These are phyloP conservation scores for Paraurostyla sp. DNA, from an alignment of 73 alveolate genomes.

Conservation along the genomic window DNA sequence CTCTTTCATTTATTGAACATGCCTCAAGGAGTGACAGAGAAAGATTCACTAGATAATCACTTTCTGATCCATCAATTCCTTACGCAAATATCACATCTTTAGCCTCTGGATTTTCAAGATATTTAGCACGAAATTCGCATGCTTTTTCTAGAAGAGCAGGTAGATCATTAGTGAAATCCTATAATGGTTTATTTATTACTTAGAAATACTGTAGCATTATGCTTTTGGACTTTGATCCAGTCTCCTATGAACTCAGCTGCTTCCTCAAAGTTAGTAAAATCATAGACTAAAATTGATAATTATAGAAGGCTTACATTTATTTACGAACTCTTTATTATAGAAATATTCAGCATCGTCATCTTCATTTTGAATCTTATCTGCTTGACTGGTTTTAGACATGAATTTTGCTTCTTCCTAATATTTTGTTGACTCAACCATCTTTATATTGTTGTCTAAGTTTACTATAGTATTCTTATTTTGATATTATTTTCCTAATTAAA, in stretches of 20 bases:
- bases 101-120: not conserved
- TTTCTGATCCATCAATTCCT: not conserved
- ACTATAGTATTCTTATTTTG: no score
- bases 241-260: constrained; percentile 40
- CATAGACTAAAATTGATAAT: not conserved
- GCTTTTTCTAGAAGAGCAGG: constrained; percentile 35
- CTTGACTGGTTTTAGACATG: no score
- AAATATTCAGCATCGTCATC: constrained; percentile 25
- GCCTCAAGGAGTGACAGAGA: constrained; percentile 32
- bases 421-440: no score
- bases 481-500: no score
- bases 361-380: not conserved
- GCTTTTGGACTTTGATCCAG: not conserved
- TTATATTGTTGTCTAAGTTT: no score
- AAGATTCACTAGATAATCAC: constrained; percentile 18
- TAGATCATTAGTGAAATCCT: constrained; percentile 51
- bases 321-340: constrained; percentile 51
- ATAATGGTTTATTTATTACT: not conserved
- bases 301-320: not conserved
- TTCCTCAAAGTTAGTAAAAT: not conserved
- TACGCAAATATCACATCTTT: not conserved
- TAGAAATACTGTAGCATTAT: constrained; percentile 40
- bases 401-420: no score
- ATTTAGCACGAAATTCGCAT: not conserved
- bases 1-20: constrained; percentile 29